Base-by-base conservation (phyloP, 306 rosid genomes). In the Cicer chorassanicum region DNA sequence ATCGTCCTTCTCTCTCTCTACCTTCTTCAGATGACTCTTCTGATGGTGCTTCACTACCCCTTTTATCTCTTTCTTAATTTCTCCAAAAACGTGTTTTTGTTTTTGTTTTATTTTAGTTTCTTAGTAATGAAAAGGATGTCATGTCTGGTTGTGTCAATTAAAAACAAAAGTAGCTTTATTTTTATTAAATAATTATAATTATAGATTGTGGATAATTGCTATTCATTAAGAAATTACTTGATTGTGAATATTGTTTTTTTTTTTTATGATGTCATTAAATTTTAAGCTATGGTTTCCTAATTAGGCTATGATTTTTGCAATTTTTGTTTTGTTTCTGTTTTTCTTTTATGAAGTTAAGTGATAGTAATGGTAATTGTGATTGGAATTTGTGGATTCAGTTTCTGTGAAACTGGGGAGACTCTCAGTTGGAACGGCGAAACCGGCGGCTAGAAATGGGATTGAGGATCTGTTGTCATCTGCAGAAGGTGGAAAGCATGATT, bases 401-500 rank as follows among this genome's bases (percentile, higher is more conserved):
- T 81, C 93, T 8, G 94, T 86, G 87, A 94, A 86, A 82, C 50
- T 94, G 86, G 95, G 98, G 82, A 91, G 96, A 71, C 84, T 94
- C 36, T 90, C 98, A n/a, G 84, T 90, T 81, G 97, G 97, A 85
- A 80, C 88, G 40, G 87, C 91, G 45, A 90, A 90, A 69, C 72
- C 82, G 4, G 82, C 79, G 5, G 82, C 79, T 2, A 86, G 84
- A 78, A 87, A 71, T 72, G 97, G 95, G 64, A 90, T 90, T 70
- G 97, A 91, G 45, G 98, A 94, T 87, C 86, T 91, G 66, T 40
- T 94, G 65, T 85, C 98, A 21, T 83, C 96, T 40, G 38, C 92
- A 1, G 97, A 92, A 19, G 93, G 93, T 76, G 99, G 99, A 67
- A 94, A 94, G 75, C 93, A 94, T 77, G 99, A 94, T 75, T 94